Evolutionary conservation across 306 rosid species (phyloP).

Genomic region (Dryas drummondii): DNA sequence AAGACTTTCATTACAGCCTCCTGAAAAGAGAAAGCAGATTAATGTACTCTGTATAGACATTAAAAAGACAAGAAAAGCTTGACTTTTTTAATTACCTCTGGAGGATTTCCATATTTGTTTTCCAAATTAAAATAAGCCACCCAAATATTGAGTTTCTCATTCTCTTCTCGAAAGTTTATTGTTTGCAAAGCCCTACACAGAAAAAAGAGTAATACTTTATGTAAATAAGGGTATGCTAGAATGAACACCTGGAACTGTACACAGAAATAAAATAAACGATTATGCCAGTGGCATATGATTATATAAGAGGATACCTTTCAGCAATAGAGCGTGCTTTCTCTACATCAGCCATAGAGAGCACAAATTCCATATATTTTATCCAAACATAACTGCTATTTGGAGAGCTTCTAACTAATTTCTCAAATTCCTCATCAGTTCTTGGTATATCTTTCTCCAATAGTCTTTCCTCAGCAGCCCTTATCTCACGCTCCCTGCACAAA

Average conservation of each 20-base stretch:
- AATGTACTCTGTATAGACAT: constrained; percentile 14
- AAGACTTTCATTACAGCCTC: constrained; percentile 80
- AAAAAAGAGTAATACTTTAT: not conserved
- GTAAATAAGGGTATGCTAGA: not conserved
- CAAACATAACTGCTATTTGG: constrained; percentile 89
- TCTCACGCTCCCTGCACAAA: constrained; percentile 64
- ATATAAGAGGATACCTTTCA: constrained; percentile 56
- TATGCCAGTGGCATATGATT: not conserved
- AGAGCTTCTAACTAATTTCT: constrained; percentile 81
- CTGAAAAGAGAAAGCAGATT: constrained; percentile 38
- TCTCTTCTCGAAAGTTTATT: constrained; percentile 82
- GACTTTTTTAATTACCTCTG: constrained; percentile 50
- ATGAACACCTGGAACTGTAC: not conserved
- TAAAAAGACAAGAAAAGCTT: constrained; percentile 4
- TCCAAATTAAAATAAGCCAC: constrained; percentile 90
- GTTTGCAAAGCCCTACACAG: constrained; percentile 78
- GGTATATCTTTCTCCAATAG: constrained; percentile 77
- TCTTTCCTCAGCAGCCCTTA: constrained; percentile 82
- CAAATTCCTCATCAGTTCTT: constrained; percentile 85
- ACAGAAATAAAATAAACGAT: not conserved
- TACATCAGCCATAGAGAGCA: constrained; percentile 65
- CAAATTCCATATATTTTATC: constrained; percentile 87
- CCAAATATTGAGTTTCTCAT: constrained; percentile 90
- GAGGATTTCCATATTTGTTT: constrained; percentile 81
- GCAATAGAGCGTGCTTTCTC: constrained; percentile 94